Conservation (phyloP, 2,329 filamentous ascomycete species). For the Aciculosporium take region DNA sequence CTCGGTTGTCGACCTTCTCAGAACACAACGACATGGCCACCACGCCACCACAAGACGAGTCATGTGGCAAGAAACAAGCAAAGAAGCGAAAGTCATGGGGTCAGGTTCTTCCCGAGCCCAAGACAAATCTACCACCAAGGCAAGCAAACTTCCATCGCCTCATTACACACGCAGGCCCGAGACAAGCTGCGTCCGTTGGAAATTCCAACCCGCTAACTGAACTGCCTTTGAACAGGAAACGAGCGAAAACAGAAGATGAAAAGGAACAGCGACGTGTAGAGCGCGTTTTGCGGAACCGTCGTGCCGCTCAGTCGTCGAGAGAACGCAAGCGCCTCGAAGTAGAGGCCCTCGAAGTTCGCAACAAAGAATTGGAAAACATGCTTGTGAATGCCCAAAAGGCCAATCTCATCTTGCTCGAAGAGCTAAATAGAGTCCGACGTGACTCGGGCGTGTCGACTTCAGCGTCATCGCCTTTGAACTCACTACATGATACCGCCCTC, state of each 20-base stretch:
- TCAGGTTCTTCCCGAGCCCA: constrained; percentile 88
- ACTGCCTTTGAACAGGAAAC: constrained; percentile 47
- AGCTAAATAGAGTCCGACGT: constrained; percentile 34
- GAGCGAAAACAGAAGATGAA: constrained; percentile 96
- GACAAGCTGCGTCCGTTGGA: no score
- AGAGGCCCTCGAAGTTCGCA: constrained; percentile 67
- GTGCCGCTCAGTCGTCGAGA: constrained; percentile 88
- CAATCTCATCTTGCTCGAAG: constrained; percentile 33
- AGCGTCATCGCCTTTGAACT: constrained; percentile 27
- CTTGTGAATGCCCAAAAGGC: constrained; percentile 45
- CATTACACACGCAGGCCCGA: no score
- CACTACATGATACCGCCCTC: constrained; percentile 31
- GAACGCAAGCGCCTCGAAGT: constrained; percentile 84
- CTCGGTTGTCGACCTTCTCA: constrained; percentile 12
- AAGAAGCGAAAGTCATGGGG: constrained; percentile 99
- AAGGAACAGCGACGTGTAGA: constrained; percentile 97
- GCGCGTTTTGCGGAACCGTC: constrained; percentile 88
- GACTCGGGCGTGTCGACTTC: constrained; percentile 27
- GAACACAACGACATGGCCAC: constrained; percentile 10
- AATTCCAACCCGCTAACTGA: no score
- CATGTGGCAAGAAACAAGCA: constrained; percentile 51
- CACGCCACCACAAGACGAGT: constrained; percentile 6
- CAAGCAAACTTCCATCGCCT: constrained; percentile 31
- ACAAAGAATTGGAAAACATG: constrained; percentile 52
- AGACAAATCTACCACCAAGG: constrained; percentile 89